Evolutionary conservation across 306 rosid genomes (phyloP), one percentile per base, ranked within the genome.

Genomic region (Pterocarpus santalinus): DNA sequence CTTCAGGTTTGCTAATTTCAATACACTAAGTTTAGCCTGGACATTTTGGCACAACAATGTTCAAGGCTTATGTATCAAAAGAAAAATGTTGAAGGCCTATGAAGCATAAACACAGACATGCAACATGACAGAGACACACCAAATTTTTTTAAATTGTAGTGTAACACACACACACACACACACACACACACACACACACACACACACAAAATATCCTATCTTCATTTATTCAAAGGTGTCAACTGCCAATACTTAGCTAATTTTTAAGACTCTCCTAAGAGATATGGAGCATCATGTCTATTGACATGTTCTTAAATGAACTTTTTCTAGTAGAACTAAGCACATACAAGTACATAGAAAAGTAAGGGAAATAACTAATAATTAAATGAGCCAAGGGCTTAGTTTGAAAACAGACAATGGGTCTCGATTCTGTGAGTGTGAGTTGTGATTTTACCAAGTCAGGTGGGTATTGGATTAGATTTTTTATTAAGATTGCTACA

Each of bases 1-100:
- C 17, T 46, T 67, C 65, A 58, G 33, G 46, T 46, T 81, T 75
- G 11, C 80, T 55, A 13, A 46, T 72, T 30, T 72, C 52, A 30
- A 63, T 39, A 44, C 34, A 44, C 60, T 41, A 5, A 66, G 12
- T 46, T 49, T 62, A 49, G 30, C 12, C 2, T 5, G 15, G 35
- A 58, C 52, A 1, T 58, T 39, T 33, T 60, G 76, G 28, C 32
- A 69, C 36, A 15, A 17, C 53, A 16, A 69, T 34, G 15, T 44
- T n/a, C n/a, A 70, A 73, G 22, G 46, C 52, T 61, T 72, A 7
- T 68, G 47, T 11, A 47, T 47, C 53, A 47, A 43, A 43, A 47
- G 13, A 47, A 47, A 47, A 9, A 47, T 14, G 53, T 47, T 47
- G 53, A 47, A 47, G 53, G 4, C 53, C 53, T 47, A 47, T 2